A percentile compares a stretch with the other conserved stretches of the same genome.
Conservation (phyloP, 441 rosid species). For the Biscutella laevigata region DNA sequence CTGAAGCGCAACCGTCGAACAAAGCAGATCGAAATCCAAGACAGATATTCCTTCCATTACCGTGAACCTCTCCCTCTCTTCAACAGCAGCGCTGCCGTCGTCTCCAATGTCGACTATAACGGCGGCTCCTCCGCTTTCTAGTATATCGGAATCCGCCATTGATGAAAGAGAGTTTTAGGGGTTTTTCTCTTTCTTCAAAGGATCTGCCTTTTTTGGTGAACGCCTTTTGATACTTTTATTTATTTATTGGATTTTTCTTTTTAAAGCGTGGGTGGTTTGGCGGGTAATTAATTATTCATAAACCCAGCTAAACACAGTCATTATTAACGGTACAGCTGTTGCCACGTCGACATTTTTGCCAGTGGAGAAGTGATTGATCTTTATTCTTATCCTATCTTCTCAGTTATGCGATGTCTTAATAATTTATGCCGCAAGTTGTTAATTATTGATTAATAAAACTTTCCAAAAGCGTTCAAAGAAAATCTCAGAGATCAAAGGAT, state of each 20-base stretch:
- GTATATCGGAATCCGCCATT: slow-evolving; percentile 38
- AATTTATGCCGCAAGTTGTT: too few species aligned
- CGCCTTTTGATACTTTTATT: slow-evolving; percentile 2
- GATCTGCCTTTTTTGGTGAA: slow-evolving; percentile 13
- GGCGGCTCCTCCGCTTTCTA: slow-evolving; percentile 25
- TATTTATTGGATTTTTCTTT: neutral
- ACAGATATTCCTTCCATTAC: slow-evolving; percentile 44
- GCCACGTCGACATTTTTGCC: slow-evolving; percentile 32
- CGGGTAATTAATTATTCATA: slow-evolving; percentile 36
- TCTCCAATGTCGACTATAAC: neutral
- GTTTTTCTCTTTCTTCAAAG: slow-evolving; percentile 14
- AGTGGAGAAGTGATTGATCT: slow-evolving; percentile 23
- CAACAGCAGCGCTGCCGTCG: neutral
- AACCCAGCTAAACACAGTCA: slow-evolving; percentile 9
- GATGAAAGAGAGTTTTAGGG: slow-evolving; percentile 3
- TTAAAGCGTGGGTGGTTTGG: slow-evolving; percentile 24
- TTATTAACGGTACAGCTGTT: slow-evolving; percentile 33
- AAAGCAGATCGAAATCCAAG: slow-evolving; percentile 56
- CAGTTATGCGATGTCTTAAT: neutral
- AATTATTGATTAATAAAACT: too few species aligned
- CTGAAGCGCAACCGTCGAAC: slow-evolving; percentile 73
- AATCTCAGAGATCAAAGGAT: neutral
- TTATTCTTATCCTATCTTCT: slow-evolving; percentile 18
- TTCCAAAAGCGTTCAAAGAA: neutral
- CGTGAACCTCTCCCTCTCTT: slow-evolving; percentile 23